These are phyloP conservation scores for Sesbania bispinosa DNA, from an alignment of 306 rosid species.

Conservation along the genomic window DNA sequence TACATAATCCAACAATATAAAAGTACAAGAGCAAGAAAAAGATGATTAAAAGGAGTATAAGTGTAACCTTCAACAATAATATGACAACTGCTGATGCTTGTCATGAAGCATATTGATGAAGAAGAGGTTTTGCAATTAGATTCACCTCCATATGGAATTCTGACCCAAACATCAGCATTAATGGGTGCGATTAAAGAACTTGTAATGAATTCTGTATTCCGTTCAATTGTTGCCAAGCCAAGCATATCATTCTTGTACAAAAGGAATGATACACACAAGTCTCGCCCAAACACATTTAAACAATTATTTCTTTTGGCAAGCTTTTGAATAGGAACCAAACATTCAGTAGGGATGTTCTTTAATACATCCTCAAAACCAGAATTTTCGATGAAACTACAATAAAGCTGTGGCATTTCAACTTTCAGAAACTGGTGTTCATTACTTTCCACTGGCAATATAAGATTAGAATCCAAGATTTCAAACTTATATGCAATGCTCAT, in stretches of 20 bases:
- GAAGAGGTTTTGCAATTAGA: conserved; percentile 32
- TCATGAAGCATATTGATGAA: conserved; percentile 50
- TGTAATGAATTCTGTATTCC: conserved; percentile 33
- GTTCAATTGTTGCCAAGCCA: conserved; percentile 33
- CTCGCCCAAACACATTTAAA: conserved; percentile 70
- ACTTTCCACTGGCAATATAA: conserved; percentile 68
- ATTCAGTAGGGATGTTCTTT: conserved; percentile 56
- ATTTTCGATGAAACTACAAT: conserved; percentile 47
- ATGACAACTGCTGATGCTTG: conserved; percentile 56
- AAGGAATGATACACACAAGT: conserved; percentile 55
- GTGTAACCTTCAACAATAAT: conserved; percentile 62
- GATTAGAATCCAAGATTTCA: conserved; percentile 77
- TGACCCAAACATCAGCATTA: conserved; percentile 83
- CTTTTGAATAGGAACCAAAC: conserved; percentile 50
- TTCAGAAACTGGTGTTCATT: conserved; percentile 64
- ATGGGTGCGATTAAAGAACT: conserved; percentile 53
- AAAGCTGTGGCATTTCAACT: conserved; percentile 60
- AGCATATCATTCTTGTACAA: conserved; percentile 43
- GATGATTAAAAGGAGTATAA: conserved; percentile 17
- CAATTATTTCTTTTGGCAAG: conserved; percentile 55
- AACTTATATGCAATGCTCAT: conserved; percentile 53
- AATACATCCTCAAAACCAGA: conserved; percentile 42
- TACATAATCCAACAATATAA: conserved; percentile 13
- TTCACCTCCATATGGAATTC: conserved; percentile 55
- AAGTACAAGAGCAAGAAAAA: background rate